Evolutionary conservation across 2,329 filamentous ascomycete species (phyloP).

Genomic region (Lasiodiplodia citricola): DNA sequence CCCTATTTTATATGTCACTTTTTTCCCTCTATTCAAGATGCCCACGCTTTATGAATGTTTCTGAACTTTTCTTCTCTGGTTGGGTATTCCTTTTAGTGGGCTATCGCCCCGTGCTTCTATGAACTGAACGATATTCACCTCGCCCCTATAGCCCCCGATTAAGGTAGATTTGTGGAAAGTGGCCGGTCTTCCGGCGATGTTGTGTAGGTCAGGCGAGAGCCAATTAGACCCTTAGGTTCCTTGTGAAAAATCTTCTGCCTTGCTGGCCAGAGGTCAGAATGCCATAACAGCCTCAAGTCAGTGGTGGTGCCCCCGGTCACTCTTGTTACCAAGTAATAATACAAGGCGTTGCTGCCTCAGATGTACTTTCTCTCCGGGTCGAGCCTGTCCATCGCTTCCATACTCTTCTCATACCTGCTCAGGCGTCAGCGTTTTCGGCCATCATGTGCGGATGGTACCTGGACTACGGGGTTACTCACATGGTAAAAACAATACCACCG

Average conservation of each 20-base stretch:
- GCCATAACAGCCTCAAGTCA: neutral
- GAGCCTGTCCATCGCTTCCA: conserved; percentile 78
- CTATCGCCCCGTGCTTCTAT: neutral
- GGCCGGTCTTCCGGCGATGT: neutral
- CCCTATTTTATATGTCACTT: neutral
- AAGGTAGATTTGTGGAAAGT: neutral
- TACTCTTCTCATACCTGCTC: conserved; percentile 84
- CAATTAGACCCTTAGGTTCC: neutral
- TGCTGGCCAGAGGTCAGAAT: neutral
- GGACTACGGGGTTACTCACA: conserved; percentile 80
- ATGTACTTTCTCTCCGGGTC: conserved; percentile 88
- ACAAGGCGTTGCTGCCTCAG: conserved; percentile 42
- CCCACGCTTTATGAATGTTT: neutral
- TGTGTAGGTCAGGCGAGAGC: neutral
- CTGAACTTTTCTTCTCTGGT: neutral
- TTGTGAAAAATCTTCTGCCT: neutral
- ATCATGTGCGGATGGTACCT: conserved; percentile 43
- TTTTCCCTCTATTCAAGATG: neutral
- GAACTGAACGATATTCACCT: neutral
- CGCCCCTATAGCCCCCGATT: neutral
- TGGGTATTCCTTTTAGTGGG: neutral
- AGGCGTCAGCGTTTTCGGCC: neutral
- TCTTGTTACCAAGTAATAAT: neutral
- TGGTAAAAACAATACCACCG: conserved; percentile 94
- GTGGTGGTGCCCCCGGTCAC: neutral